A percentile compares a stretch with the other conserved stretches of the same genome.
Evolutionary conservation across 306 rosid species (phyloP).

Genomic region (Hippophae rhamnoides): DNA sequence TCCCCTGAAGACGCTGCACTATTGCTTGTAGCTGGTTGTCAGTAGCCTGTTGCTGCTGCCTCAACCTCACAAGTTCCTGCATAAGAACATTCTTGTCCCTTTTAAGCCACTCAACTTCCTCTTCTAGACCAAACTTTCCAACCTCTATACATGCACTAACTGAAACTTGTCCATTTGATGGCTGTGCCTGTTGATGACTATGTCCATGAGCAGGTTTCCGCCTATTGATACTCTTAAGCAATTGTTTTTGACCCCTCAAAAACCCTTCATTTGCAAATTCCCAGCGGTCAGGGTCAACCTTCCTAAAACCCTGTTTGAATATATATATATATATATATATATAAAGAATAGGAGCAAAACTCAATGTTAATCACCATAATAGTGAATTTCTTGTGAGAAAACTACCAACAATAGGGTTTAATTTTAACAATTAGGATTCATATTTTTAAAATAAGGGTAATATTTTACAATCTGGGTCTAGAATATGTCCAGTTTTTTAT

Average conservation of each 20-base stretch:
- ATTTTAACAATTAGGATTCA: no score
- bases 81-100: slow-evolving; percentile 95
- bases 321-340: slow-evolving; percentile 6
- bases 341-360: not conserved
- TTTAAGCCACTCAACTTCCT: slow-evolving; percentile 93
- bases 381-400: no score
- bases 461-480: no score
- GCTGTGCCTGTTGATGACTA: slow-evolving; percentile 52
- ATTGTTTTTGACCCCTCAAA: slow-evolving; percentile 88
- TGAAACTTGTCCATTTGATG: slow-evolving; percentile 66
- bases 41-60: slow-evolving; percentile 97
- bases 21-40: slow-evolving; percentile 84
- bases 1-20: slow-evolving; percentile 92
- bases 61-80: slow-evolving; percentile 95
- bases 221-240: slow-evolving; percentile 69
- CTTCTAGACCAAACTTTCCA: slow-evolving; percentile 94
- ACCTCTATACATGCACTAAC: slow-evolving; percentile 92
- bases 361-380: no score
- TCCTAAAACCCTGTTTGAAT: slow-evolving; percentile 75
- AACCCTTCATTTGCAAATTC: slow-evolving; percentile 97
- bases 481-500: no score
- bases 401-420: no score
- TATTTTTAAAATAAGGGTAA: no score
- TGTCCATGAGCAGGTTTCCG: slow-evolving; percentile 92
- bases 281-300: slow-evolving; percentile 99